Percentiles rank a stretch among this genome's conserved stretches.
Evolutionary conservation across 257 asterid species (phyloP).

Genomic region (Paulownia fortunei): DNA sequence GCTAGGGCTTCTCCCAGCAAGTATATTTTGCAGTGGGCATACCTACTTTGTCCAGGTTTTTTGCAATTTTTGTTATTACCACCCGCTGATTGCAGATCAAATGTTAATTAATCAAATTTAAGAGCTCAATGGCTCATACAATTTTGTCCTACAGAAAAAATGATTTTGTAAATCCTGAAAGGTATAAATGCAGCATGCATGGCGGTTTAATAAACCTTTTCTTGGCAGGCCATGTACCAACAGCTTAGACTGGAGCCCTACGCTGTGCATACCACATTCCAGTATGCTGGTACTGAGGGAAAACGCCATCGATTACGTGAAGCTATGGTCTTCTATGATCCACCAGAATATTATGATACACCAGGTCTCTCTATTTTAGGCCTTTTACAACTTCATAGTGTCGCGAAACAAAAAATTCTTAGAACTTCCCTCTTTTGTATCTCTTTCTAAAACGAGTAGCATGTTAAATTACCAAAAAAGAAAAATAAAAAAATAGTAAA

Average conservation of each 20-base stretch:
- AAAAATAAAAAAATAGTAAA: not conserved
- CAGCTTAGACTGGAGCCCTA: constrained; percentile 91
- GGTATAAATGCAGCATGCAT: constrained; percentile 16
- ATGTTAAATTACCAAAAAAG: not conserved
- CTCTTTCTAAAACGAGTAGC: not conserved
- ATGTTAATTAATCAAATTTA: constrained; percentile 4
- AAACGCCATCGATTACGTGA: constrained; percentile 98
- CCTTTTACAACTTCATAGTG: not conserved
- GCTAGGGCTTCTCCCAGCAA: constrained; percentile 95
- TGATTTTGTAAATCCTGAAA: constrained; percentile 15
- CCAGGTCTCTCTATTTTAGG: constrained; percentile 58
- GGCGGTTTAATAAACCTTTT: constrained; percentile 19
- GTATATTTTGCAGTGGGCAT: constrained; percentile 98
- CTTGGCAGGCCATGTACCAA: constrained; percentile 74
- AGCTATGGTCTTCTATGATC: constrained; percentile 89
- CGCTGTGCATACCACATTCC: constrained; percentile 98
- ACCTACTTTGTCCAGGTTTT: constrained; percentile 97
- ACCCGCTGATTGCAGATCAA: not conserved
- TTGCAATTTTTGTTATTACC: constrained; percentile 1
- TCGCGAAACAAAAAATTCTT: not conserved
- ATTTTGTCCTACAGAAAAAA: not conserved
- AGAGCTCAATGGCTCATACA: not conserved
- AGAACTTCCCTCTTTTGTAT: not conserved
- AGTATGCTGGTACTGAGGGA: constrained; percentile 96
- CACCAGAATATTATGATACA: constrained; percentile 83